Conservation (phyloP, 1,139 yeast species). For the Geotrichum phurueaensis region DNA sequence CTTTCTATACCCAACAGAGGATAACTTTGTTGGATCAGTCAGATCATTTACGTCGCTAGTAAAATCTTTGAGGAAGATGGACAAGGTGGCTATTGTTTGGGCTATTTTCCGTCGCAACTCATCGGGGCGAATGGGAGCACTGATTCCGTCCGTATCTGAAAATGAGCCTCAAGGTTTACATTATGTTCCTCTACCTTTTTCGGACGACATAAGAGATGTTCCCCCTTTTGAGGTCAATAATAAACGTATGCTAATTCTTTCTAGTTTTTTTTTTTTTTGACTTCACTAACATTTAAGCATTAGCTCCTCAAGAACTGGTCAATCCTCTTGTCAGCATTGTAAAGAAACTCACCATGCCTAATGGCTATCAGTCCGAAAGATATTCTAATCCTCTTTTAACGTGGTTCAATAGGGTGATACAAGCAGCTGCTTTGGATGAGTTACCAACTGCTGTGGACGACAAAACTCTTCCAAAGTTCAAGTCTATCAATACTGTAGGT, state of each 20-base stretch:
- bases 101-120: slow-evolving; percentile 55
- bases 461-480: slow-evolving; percentile 34
- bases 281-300: slow-evolving; percentile 2
- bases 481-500: slow-evolving; percentile 28
- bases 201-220: slow-evolving; percentile 35
- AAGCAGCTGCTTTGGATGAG: slow-evolving; percentile 59
- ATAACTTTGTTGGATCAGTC: slow-evolving; percentile 54
- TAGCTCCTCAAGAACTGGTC: slow-evolving; percentile 33
- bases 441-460: slow-evolving; percentile 36
- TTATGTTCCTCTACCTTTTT: slow-evolving; percentile 36
- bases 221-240: slow-evolving; percentile 22
- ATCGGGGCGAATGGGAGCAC: slow-evolving; percentile 53
- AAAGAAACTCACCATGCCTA: slow-evolving; percentile 39
- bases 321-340: slow-evolving; percentile 40
- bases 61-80: slow-evolving; percentile 48
- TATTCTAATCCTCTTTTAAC: slow-evolving; percentile 64
- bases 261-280: background rate
- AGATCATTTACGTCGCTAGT: slow-evolving; percentile 64
- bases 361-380: slow-evolving; percentile 52
- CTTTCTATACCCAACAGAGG: slow-evolving; percentile 57
- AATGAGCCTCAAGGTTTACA: slow-evolving; percentile 34
- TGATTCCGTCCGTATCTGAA: slow-evolving; percentile 47
- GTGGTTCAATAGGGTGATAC: slow-evolving; percentile 58
- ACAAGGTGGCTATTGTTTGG: slow-evolving; percentile 63
- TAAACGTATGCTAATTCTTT: background rate